phyloP scores from a whole-genome alignment of 192 early-diverging fungal species.

The Coemansia sp. region DNA sequence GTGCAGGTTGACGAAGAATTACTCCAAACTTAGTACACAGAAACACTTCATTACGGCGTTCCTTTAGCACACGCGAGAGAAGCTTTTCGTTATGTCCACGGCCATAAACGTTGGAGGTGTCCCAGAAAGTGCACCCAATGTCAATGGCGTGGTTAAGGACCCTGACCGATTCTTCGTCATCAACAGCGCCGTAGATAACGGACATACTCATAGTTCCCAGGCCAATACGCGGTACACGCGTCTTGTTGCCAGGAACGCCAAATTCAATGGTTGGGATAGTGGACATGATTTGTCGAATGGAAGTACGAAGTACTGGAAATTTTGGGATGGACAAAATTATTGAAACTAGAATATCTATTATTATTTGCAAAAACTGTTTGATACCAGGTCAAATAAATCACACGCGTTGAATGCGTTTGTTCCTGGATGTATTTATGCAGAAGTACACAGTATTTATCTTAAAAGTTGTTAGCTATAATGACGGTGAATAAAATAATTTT shows the following conservation, averaged over 20 bases:
- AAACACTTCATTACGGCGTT: constrained; percentile 57
- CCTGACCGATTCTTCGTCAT: constrained; percentile 40
- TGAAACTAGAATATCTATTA: too few species aligned
- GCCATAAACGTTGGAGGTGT: constrained; percentile 63
- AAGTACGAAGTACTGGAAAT: too few species aligned
- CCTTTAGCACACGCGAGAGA: constrained; percentile 53
- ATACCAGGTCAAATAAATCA: too few species aligned
- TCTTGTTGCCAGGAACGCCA: constrained; percentile 32
- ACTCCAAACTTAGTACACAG: constrained; percentile 66
- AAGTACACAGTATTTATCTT: too few species aligned
- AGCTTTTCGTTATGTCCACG: constrained; percentile 60
- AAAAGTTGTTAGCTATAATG: too few species aligned
- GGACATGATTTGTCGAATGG: too few species aligned
- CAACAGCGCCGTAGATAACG: constrained; percentile 34
- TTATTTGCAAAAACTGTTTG: too few species aligned
- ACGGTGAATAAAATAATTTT: too few species aligned
- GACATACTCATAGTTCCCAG: constrained; percentile 43
- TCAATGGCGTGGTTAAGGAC: constrained; percentile 56
- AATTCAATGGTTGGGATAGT: constrained; percentile 18
- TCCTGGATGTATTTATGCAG: too few species aligned
- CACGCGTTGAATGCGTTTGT: too few species aligned
- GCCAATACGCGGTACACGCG: constrained; percentile 32
- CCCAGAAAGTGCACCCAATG: constrained; percentile 58
- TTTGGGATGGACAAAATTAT: too few species aligned
- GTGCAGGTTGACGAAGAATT: not conserved